phyloP scores from a whole-genome alignment of 148 eudicot genomes.

The Talinum fruticosum region DNA sequence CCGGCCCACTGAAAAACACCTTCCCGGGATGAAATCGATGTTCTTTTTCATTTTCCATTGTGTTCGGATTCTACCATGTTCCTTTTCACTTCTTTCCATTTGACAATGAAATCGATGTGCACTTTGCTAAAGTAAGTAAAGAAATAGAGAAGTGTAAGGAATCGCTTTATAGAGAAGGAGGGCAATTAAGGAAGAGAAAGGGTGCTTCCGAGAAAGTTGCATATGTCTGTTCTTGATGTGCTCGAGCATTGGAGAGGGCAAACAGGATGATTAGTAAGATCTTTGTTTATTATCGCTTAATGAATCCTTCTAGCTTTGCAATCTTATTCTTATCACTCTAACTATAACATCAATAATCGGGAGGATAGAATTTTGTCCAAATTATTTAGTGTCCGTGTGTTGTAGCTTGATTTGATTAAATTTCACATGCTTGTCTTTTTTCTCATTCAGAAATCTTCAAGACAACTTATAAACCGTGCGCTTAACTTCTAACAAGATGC shows the following conservation, averaged over 20 bases:
- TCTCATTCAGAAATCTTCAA: too few relatives aligned
- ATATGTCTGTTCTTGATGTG: constrained; percentile 71
- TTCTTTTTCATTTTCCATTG: background rate
- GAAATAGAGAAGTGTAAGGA: constrained; percentile 75
- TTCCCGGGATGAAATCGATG: too few relatives aligned
- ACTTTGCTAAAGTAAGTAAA: constrained; percentile 52
- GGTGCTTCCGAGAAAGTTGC: constrained; percentile 83
- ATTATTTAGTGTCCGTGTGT: too few relatives aligned
- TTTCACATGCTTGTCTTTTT: too few relatives aligned
- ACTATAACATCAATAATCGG: too few relatives aligned
- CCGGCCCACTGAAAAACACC: too few relatives aligned
- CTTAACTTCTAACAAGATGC: background rate
- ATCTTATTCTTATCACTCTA: too few relatives aligned
- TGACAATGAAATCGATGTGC: constrained; percentile 67
- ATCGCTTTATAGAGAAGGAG: constrained; percentile 58
- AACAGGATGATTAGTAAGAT: constrained; percentile 33
- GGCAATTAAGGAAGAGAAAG: constrained; percentile 62
- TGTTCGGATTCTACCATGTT: background rate
- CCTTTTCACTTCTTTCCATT: constrained; percentile 1
- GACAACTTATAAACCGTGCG: background rate
- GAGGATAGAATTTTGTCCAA: background rate
- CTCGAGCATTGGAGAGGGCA: constrained; percentile 46
- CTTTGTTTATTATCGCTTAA: background rate
- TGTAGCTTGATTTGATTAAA: too few relatives aligned
- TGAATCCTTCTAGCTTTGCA: background rate